These are phyloP conservation scores for Teratosphaeria destructans DNA, from an alignment of 2,329 filamentous ascomycete genomes.

Conservation along the genomic window DNA sequence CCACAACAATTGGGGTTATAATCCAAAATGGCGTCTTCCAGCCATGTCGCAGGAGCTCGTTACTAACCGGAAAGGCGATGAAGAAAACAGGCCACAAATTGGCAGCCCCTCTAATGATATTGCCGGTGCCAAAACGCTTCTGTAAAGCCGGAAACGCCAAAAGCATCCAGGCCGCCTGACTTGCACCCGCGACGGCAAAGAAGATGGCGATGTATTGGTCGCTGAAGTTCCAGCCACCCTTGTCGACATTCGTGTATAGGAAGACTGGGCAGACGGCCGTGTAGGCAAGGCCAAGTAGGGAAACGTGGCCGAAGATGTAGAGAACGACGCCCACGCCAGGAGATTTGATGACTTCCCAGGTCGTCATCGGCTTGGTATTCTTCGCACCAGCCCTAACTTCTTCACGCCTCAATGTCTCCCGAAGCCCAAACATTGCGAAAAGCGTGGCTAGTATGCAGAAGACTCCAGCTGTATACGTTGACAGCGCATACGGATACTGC, in stretches of 20 bases:
- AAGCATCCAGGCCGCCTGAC: conserved; percentile 63
- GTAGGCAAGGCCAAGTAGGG: conserved; percentile 60
- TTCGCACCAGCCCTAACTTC: background rate
- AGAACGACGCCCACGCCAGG: conserved; percentile 59
- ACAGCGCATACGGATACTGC: conserved; percentile 55
- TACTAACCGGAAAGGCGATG: conserved; percentile 41
- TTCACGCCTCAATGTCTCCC: conserved; percentile 30
- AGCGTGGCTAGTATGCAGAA: conserved; percentile 47
- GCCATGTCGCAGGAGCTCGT: conserved; percentile 44
- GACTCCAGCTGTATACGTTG: conserved; percentile 47
- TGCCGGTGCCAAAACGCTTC: conserved; percentile 53
- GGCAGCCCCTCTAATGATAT: conserved; percentile 50
- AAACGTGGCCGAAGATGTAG: conserved; percentile 54
- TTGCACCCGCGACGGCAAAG: conserved; percentile 53
- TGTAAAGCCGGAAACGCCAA: conserved; percentile 60
- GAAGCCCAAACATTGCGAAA: conserved; percentile 45
- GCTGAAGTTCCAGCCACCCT: conserved; percentile 57
- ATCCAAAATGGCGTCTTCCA: conserved; percentile 48
- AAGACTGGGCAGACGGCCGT: conserved; percentile 61
- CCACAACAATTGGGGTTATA: conserved; percentile 32
- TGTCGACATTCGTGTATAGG: conserved; percentile 50
- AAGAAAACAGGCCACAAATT: conserved; percentile 56
- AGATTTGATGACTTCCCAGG: conserved; percentile 45
- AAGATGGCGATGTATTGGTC: conserved; percentile 55
- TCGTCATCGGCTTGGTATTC: conserved; percentile 31